These are phyloP conservation scores for Scopulariopsis brevicaulis DNA, from an alignment of 2,329 filamentous ascomycete species.

Conservation along the genomic window DNA sequence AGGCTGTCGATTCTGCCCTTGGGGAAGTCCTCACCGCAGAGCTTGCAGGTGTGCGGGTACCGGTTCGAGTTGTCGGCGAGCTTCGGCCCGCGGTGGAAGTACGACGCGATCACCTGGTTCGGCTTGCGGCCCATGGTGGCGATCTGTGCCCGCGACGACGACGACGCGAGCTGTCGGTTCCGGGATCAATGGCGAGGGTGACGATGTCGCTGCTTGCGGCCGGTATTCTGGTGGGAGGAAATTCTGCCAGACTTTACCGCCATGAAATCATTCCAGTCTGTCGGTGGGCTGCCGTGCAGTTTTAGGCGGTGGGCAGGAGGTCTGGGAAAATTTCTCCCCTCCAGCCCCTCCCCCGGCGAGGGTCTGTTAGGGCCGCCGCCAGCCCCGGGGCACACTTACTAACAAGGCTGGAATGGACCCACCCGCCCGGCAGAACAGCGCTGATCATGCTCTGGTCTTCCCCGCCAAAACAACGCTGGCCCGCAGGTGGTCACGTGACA, in stretches of 20 bases:
- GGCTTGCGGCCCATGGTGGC: slow-evolving; percentile 66
- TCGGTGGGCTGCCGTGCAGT: slow-evolving; percentile 2
- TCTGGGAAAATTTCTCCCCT: not conserved
- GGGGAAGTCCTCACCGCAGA: slow-evolving; percentile 79
- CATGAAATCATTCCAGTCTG: slow-evolving; percentile 2
- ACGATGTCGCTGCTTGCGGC: not conserved
- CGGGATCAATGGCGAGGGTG: not conserved
- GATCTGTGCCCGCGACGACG: not conserved
- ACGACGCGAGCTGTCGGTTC: not conserved
- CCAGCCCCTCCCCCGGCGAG: not conserved
- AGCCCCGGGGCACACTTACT: not conserved
- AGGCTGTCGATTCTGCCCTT: slow-evolving; percentile 82
- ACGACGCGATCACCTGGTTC: slow-evolving; percentile 75
- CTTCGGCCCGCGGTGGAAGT: slow-evolving; percentile 79
- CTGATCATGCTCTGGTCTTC: not conserved
- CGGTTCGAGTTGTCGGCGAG: slow-evolving; percentile 83
- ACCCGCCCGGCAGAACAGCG: not conserved
- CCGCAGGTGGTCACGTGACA: not conserved
- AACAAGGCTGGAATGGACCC: not conserved
- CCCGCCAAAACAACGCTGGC: not conserved
- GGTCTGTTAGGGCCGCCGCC: not conserved
- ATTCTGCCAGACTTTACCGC: slow-evolving; percentile 6
- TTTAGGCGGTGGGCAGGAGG: slow-evolving; percentile 2
- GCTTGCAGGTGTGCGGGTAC: slow-evolving; percentile 83
- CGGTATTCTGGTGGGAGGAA: not conserved